Evolutionary conservation across 2,329 filamentous ascomycete species (phyloP).

Genomic region (Sporothrix schenckii): DNA sequence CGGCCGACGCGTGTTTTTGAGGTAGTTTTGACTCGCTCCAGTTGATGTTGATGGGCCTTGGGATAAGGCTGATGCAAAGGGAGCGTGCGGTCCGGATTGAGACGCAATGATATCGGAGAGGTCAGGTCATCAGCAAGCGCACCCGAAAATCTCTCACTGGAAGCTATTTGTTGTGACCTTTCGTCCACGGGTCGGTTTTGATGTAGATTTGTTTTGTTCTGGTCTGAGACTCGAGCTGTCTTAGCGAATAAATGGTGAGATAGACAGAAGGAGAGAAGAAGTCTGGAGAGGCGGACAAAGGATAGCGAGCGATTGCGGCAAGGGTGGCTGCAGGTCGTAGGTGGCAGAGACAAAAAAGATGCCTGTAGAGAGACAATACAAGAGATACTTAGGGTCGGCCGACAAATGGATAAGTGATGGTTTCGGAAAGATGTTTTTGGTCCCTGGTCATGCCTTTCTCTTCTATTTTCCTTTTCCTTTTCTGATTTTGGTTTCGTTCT

Average conservation of each 20-base stretch:
- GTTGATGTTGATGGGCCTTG: not conserved
- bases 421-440: not conserved
- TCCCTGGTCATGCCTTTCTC: not conserved
- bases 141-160: not conserved
- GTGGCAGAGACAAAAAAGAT: not conserved
- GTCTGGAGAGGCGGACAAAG: too few species aligned
- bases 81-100: not conserved
- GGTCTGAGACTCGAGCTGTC: slow-evolving; percentile 1
- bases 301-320: not conserved
- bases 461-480: not conserved
- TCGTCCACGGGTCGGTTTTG: not conserved
- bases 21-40: not conserved
- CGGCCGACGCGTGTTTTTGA: not conserved
- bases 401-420: not conserved
- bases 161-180: not conserved
- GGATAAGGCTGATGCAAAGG: not conserved
- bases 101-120: not conserved
- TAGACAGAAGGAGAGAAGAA: too few species aligned
- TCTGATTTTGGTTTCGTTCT: not conserved
- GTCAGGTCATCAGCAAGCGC: not conserved
- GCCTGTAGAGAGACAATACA: not conserved
- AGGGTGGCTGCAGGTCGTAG: not conserved
- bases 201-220: not conserved
- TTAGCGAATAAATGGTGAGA: not conserved
- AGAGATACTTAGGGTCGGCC: too few species aligned